Evolutionary conservation across 306 rosid species (phyloP).

Genomic region (Dryas octopetala): DNA sequence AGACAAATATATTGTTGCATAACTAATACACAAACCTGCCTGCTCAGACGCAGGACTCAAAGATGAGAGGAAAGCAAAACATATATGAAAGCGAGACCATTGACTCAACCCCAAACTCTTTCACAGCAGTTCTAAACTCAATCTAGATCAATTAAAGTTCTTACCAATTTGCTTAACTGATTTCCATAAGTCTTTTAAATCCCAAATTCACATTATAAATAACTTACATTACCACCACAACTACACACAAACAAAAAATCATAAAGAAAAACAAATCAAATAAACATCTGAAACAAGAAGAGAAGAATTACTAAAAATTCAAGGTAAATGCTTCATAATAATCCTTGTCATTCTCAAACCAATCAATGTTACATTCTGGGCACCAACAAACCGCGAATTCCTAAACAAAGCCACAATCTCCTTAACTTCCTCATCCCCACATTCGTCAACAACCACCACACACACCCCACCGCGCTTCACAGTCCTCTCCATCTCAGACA

Average conservation of each 20-base stretch:
- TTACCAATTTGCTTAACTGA: background rate
- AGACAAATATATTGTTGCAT: background rate
- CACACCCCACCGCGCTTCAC: conserved; percentile 59
- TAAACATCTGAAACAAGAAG: background rate
- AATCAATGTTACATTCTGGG: conserved; percentile 50
- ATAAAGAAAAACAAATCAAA: too few relatives aligned
- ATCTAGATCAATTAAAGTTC: background rate
- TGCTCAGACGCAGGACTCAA: background rate
- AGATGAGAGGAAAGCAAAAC: background rate
- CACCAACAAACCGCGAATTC: conserved; percentile 50
- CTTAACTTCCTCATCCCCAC: conserved; percentile 46
- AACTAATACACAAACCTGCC: background rate
- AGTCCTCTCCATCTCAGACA: conserved; percentile 76
- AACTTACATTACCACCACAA: background rate
- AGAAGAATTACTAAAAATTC: conserved; percentile 11
- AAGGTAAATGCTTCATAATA: conserved; percentile 45
- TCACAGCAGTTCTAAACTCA: background rate
- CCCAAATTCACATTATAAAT: background rate
- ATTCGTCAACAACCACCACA: conserved; percentile 55
- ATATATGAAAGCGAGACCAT: background rate
- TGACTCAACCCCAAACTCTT: background rate
- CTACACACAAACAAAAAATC: background rate
- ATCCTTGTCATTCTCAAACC: conserved; percentile 73
- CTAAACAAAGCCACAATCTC: conserved; percentile 58
- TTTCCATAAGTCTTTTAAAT: background rate